A percentile compares a stretch with the other conserved stretches of the same genome.
These are phyloP conservation scores for Protomyces arabidopsidicola DNA, from an alignment of 1,139 yeast species.

Conservation along the genomic window DNA sequence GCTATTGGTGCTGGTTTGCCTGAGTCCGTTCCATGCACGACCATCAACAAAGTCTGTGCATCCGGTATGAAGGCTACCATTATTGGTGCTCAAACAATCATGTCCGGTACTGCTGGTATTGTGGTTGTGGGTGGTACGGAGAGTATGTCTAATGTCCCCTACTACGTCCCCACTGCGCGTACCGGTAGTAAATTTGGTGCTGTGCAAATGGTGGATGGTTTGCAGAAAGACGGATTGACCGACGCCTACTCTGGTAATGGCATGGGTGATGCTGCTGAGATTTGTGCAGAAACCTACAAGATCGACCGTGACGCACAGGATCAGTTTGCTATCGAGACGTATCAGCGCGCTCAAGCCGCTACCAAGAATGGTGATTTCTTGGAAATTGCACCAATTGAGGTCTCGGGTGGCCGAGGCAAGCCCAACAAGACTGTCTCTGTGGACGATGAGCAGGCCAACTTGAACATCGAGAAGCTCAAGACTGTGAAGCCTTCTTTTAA, in stretches of 20 bases:
- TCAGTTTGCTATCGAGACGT: constrained; percentile 80
- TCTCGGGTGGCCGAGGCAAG: constrained; percentile 89
- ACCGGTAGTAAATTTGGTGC: constrained; percentile 88
- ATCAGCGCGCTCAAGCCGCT: constrained; percentile 77
- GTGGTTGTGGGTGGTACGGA: constrained; percentile 98
- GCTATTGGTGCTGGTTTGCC: constrained; percentile 85
- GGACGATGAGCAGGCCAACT: constrained; percentile 69
- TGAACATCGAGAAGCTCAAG: constrained; percentile 69
- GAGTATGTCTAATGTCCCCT: constrained; percentile 94
- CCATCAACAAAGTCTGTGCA: constrained; percentile 95
- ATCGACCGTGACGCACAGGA: constrained; percentile 74
- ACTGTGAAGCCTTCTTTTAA: constrained; percentile 90
- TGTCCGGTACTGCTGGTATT: constrained; percentile 84
- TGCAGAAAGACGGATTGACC: constrained; percentile 82
- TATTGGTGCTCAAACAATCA: constrained; percentile 82
- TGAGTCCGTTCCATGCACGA: constrained; percentile 72
- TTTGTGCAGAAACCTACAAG: constrained; percentile 70
- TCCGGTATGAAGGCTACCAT: constrained; percentile 91
- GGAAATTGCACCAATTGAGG: constrained; percentile 81
- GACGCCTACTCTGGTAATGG: constrained; percentile 82
- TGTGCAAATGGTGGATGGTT: constrained; percentile 69
- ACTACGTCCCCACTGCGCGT: constrained; percentile 82
- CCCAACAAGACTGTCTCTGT: constrained; percentile 66
- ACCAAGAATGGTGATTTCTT: constrained; percentile 71
- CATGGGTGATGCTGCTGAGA: constrained; percentile 97